A percentile compares a stretch with the other conserved stretches of the same genome.
Evolutionary conservation across 345 rosid genomes (phyloP).

Genomic region (Boechera retrofracta): DNA sequence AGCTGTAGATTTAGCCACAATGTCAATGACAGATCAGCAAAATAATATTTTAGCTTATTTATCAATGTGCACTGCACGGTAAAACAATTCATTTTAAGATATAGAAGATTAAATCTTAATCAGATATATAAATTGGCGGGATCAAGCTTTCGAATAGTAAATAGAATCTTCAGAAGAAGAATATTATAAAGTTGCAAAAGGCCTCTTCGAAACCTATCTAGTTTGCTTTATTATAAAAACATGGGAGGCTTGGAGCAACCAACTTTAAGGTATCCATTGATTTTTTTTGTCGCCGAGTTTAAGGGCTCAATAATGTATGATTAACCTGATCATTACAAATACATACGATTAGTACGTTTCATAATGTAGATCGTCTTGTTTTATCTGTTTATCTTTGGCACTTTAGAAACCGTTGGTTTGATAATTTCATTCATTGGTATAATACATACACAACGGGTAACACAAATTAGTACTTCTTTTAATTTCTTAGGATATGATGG

Average conservation of each 20-base stretch:
- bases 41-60: not conserved
- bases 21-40: not conserved
- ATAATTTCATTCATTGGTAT: not conserved
- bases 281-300: not conserved
- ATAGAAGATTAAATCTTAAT: not conserved
- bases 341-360: not conserved
- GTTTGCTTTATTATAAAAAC: slow-evolving; percentile 21
- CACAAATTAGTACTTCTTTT: slow-evolving; percentile 6
- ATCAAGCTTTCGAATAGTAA: slow-evolving; percentile 34
- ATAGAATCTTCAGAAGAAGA: slow-evolving; percentile 24
- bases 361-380: not conserved
- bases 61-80: too few species aligned
- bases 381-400: not conserved
- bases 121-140: slow-evolving; percentile 33
- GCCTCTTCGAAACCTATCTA: slow-evolving; percentile 13
- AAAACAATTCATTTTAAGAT: not conserved
- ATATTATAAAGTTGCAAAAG: slow-evolving; percentile 27
- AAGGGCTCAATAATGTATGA: not conserved
- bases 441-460: not conserved
- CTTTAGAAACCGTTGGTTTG: not conserved
- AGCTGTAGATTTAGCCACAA: not conserved
- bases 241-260: slow-evolving; percentile 6
- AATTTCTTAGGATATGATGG: not conserved
- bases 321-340: not conserved
- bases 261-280: not conserved